Percentiles rank a stretch among this genome's conserved stretches.
phyloP scores from a whole-genome alignment of 2,329 filamentous ascomycete species.

The Exophiala sp. region DNA sequence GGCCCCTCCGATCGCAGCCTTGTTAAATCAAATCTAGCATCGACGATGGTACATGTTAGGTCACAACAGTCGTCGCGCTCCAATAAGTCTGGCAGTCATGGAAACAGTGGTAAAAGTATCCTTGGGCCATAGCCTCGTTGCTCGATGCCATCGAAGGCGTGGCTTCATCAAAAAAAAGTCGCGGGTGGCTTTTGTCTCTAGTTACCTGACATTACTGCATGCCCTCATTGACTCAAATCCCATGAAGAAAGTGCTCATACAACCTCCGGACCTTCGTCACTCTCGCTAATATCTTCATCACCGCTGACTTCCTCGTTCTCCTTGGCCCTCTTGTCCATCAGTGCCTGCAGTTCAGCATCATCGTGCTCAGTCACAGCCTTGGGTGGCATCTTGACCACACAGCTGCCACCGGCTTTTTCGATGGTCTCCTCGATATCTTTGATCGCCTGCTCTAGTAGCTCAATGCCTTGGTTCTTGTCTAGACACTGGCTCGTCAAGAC shows the following conservation, averaged over 20 bases:
- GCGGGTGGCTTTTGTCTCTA: background rate
- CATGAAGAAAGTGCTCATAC: slow-evolving; percentile 15
- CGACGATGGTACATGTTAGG: background rate
- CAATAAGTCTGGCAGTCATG: too few species aligned
- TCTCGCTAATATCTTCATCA: slow-evolving; percentile 93
- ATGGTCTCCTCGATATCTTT: slow-evolving; percentile 79
- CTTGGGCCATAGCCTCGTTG: background rate
- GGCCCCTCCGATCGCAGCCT: background rate
- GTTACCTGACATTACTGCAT: background rate
- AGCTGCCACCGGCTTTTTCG: slow-evolving; percentile 66
- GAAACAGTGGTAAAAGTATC: background rate
- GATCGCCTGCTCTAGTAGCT: slow-evolving; percentile 81
- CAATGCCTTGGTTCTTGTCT: slow-evolving; percentile 83
- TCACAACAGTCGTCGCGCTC: too few species aligned
- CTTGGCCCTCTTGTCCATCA: slow-evolving; percentile 98
- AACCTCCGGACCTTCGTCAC: slow-evolving; percentile 65
- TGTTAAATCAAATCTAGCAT: background rate
- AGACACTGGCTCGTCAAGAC: slow-evolving; percentile 92
- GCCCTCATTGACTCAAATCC: background rate
- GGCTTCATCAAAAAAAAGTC: background rate
- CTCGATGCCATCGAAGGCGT: background rate
- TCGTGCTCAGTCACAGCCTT: slow-evolving; percentile 99
- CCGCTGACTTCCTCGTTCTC: slow-evolving; percentile 98
- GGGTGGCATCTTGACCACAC: slow-evolving; percentile 94
- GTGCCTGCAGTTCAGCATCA: slow-evolving; percentile 88